Conservation (phyloP, 1,139 yeast species). For the Saccharomyces hybrid region DNA sequence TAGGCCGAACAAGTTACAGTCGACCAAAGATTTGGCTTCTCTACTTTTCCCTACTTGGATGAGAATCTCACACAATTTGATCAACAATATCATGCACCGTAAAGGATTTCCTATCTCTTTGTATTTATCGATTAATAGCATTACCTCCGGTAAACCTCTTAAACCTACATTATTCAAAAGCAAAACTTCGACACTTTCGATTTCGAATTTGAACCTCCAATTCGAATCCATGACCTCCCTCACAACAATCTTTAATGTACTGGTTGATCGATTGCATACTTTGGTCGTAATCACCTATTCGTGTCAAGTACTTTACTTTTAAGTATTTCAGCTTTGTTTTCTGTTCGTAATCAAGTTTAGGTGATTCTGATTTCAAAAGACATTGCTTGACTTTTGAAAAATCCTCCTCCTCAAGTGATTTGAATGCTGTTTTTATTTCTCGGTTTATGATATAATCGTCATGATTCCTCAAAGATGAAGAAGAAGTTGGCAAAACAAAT, state of each 20-base stretch:
- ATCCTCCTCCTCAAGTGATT: not conserved
- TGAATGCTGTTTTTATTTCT: not conserved
- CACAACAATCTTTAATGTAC: constrained; percentile 12
- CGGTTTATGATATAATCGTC: not conserved
- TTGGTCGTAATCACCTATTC: constrained; percentile 13
- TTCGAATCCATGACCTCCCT: constrained; percentile 11
- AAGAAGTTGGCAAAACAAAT: not conserved
- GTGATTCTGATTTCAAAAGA: constrained; percentile 4
- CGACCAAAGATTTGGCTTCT: constrained; percentile 8
- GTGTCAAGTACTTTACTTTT: constrained; percentile 11
- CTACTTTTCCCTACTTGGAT: constrained; percentile 8
- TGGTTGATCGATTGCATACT: constrained; percentile 16
- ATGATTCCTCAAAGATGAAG: not conserved
- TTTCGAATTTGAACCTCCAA: constrained; percentile 21
- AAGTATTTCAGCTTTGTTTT: constrained; percentile 11
- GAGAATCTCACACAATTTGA: constrained; percentile 9
- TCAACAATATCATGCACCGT: constrained; percentile 15
- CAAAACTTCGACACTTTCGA: constrained; percentile 18
- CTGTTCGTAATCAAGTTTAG: constrained; percentile 13
- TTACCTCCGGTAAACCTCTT: constrained; percentile 16
- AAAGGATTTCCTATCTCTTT: constrained; percentile 15
- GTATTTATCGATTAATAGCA: constrained; percentile 15
- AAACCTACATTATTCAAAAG: constrained; percentile 15
- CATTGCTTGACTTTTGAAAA: not conserved
- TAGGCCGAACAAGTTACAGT: constrained; percentile 2